Evolutionary conservation across 2,329 filamentous ascomycete species (phyloP).

Genomic region (Periconia sp.): DNA sequence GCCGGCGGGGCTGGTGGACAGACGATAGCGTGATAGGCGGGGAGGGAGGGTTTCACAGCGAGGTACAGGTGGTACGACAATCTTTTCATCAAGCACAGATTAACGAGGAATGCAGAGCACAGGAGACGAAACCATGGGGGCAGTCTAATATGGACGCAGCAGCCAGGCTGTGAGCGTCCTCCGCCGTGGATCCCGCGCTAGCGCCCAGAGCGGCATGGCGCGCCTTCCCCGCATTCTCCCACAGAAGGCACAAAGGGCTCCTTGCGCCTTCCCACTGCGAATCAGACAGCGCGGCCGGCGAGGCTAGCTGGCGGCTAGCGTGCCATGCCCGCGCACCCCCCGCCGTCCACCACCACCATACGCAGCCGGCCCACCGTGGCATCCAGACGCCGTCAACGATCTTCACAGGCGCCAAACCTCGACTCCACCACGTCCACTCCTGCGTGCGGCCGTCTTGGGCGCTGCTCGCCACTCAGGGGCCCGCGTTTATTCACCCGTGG

Average conservation of each 20-base stretch:
- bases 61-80: slow-evolving; percentile 11
- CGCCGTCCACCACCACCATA: not conserved
- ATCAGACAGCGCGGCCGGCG: too few relatives aligned
- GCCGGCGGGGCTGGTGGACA: slow-evolving; percentile 9
- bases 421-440: too few relatives aligned
- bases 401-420: too few relatives aligned
- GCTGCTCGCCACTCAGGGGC: too few relatives aligned
- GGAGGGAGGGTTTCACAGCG: slow-evolving; percentile 20
- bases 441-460: too few relatives aligned
- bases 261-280: slow-evolving; percentile 20
- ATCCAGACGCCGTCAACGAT: not conserved
- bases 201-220: slow-evolving; percentile 23
- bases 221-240: slow-evolving; percentile 42
- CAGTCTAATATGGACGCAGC: slow-evolving; percentile 32
- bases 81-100: too few relatives aligned
- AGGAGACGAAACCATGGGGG: slow-evolving; percentile 12
- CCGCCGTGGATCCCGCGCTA: slow-evolving; percentile 15
- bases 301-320: too few relatives aligned
- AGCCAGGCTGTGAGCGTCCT: slow-evolving; percentile 16
- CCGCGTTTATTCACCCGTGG: too few relatives aligned
- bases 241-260: slow-evolving; percentile 29
- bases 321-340: slow-evolving; percentile 5
- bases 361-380: not conserved
- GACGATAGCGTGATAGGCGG: slow-evolving; percentile 19
- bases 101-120: slow-evolving; percentile 9